Conservation (phyloP, 202 grass and related monocot genomes). For the Eragrostis tef region DNA sequence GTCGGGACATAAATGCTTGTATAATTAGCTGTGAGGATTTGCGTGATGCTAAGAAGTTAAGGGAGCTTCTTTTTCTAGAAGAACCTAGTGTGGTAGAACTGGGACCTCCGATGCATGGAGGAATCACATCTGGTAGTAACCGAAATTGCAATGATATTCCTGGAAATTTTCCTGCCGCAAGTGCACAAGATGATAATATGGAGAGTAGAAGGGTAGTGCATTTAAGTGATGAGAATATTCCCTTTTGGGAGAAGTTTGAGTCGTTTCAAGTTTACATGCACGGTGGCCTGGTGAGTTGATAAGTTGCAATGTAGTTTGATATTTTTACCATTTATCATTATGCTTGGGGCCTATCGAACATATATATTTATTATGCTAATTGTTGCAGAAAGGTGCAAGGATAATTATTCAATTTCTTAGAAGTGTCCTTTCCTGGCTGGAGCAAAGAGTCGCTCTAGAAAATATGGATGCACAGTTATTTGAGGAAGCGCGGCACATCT, state of each 20-base stretch:
- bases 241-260: conserved; percentile 44
- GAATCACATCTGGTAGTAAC: neutral
- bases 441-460: conserved; percentile 27
- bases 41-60: conserved; percentile 45
- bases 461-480: conserved; percentile 37
- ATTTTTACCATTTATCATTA: neutral
- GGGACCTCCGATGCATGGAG: neutral
- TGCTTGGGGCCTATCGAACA: neutral
- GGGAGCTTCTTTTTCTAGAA: conserved; percentile 50
- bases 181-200: neutral
- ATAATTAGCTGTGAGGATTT: conserved; percentile 49
- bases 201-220: conserved; percentile 3
- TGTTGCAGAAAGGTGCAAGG: conserved; percentile 48
- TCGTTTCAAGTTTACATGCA: conserved; percentile 34
- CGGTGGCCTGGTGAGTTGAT: conserved; percentile 38
- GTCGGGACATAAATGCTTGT: conserved; percentile 43
- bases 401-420: conserved; percentile 35
- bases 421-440: conserved; percentile 35
- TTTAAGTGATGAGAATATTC: conserved; percentile 17
- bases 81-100: conserved; percentile 11
- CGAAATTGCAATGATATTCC: neutral
- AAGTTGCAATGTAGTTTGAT: neutral
- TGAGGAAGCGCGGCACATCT: conserved; percentile 38
- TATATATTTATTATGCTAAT: conserved; percentile 3
- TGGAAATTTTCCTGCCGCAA: neutral